phyloP scores from a whole-genome alignment of 805 yeast genomes.

The Candida sithepensis region DNA sequence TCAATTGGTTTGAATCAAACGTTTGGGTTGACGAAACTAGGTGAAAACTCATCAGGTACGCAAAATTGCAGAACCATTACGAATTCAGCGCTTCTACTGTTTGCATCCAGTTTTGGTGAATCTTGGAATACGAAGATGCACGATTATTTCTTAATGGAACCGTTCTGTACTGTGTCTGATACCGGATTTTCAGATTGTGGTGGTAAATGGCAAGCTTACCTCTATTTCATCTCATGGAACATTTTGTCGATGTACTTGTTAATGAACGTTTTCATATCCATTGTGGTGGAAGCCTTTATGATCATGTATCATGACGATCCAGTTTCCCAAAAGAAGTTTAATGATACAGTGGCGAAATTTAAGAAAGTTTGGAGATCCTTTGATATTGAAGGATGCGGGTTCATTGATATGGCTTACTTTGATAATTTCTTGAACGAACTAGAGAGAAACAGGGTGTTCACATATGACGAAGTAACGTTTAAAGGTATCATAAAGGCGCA shows the following conservation, averaged over 20 bases:
- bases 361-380: constrained; percentile 63
- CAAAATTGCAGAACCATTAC: constrained; percentile 75
- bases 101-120: constrained; percentile 84
- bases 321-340: constrained; percentile 38
- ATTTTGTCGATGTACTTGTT: constrained; percentile 84
- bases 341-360: constrained; percentile 64
- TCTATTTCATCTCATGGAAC: constrained; percentile 75
- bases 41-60: constrained; percentile 64
- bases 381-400: constrained; percentile 75
- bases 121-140: constrained; percentile 85
- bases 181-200: constrained; percentile 70
- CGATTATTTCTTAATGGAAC: constrained; percentile 60
- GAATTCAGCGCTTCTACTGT: constrained; percentile 66
- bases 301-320: constrained; percentile 59
- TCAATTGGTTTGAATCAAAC: constrained; percentile 87
- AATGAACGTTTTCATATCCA: constrained; percentile 78
- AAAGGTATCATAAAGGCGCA: neutral
- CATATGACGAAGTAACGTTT: constrained; percentile 1
- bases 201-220: constrained; percentile 45
- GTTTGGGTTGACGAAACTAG: constrained; percentile 78
- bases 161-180: constrained; percentile 50
- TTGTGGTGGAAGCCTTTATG: constrained; percentile 81
- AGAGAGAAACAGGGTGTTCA: constrained; percentile 23
- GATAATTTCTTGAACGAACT: constrained; percentile 53
- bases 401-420: constrained; percentile 47